Evolutionary conservation across 208 protist genomes (phyloP).

Genomic region (Porcisia deanei): DNA sequence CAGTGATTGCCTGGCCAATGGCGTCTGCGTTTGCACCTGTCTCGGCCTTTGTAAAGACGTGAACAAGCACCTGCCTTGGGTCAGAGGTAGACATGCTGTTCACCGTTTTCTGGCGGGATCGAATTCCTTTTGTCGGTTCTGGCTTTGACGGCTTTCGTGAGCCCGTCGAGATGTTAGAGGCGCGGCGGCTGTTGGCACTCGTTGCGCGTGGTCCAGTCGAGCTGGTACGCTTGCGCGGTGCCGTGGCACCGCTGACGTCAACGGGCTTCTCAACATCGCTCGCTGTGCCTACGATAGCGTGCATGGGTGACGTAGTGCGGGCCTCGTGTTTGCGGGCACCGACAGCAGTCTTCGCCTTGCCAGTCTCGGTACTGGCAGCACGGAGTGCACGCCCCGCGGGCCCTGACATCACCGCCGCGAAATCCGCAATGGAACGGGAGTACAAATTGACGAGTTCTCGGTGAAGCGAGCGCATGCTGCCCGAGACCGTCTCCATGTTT

Average conservation of each 20-base stretch:
- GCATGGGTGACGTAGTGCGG: neutral
- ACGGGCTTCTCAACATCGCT: neutral
- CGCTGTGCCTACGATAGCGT: neutral
- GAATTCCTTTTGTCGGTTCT: neutral
- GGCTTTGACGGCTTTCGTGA: constrained; percentile 6
- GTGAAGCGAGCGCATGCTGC: constrained; percentile 22
- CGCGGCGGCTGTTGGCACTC: constrained; percentile 1
- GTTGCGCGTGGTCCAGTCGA: neutral
- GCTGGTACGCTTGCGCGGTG: neutral
- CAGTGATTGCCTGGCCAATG: constrained; percentile 40
- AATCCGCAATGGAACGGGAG: constrained; percentile 17
- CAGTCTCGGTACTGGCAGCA: neutral
- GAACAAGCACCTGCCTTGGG: constrained; percentile 42
- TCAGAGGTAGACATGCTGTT: neutral
- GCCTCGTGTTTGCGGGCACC: neutral
- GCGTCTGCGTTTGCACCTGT: constrained; percentile 16
- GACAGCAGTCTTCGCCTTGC: neutral
- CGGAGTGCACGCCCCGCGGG: constrained; percentile 18
- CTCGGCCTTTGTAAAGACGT: constrained; percentile 41
- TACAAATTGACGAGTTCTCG: constrained; percentile 22
- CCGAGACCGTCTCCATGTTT: constrained; percentile 11
- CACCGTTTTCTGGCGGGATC: neutral
- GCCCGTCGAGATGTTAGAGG: neutral
- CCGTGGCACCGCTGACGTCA: neutral
- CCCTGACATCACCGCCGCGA: constrained; percentile 7